A percentile compares a stretch with the other conserved stretches of the same genome.
Evolutionary conservation across 75 land plant genomes (phyloP).

Genomic region (Picea sitchensis): DNA sequence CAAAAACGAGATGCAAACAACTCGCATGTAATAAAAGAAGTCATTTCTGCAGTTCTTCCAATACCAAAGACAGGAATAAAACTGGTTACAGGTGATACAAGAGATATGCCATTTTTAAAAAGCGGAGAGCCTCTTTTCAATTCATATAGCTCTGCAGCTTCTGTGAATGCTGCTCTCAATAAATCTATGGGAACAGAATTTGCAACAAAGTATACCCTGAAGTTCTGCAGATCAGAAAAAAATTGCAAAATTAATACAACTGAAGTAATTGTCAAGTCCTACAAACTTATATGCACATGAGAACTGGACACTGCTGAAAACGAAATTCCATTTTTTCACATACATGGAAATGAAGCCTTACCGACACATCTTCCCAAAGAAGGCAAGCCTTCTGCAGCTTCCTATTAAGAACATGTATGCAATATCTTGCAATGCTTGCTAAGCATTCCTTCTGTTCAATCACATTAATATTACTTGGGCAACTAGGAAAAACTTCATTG

Average conservation of each 20-base stretch:
- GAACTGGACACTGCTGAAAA: not conserved
- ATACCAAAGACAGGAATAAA: conserved; percentile 53
- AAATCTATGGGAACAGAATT: conserved; percentile 14
- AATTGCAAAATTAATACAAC: not conserved
- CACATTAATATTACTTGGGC: not conserved
- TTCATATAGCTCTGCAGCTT: conserved; percentile 27
- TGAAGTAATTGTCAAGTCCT: not conserved
- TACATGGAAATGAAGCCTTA: conserved; percentile 22
- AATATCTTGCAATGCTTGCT: conserved; percentile 31
- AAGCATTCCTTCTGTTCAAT: conserved; percentile 18
- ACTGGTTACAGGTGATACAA: conserved; percentile 29
- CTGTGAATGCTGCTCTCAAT: conserved; percentile 20
- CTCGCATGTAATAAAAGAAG: conserved; percentile 56
- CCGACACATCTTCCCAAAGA: conserved; percentile 59
- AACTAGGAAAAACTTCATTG: conserved; percentile 6
- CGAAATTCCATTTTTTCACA: not conserved
- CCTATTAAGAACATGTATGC: conserved; percentile 39
- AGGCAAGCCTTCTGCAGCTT: conserved; percentile 34
- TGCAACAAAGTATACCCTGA: conserved; percentile 46
- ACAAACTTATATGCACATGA: not conserved
- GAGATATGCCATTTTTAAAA: conserved; percentile 4
- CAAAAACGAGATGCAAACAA: conserved; percentile 40
- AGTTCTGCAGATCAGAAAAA: conserved; percentile 25
- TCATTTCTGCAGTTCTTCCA: conserved; percentile 40
- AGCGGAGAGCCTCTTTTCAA: not conserved